Evolutionary conservation across 2,329 filamentous ascomycete genomes (phyloP), one percentile per base, ranked within the genome.

Genomic region (Rhexocercosporidium sp.): DNA sequence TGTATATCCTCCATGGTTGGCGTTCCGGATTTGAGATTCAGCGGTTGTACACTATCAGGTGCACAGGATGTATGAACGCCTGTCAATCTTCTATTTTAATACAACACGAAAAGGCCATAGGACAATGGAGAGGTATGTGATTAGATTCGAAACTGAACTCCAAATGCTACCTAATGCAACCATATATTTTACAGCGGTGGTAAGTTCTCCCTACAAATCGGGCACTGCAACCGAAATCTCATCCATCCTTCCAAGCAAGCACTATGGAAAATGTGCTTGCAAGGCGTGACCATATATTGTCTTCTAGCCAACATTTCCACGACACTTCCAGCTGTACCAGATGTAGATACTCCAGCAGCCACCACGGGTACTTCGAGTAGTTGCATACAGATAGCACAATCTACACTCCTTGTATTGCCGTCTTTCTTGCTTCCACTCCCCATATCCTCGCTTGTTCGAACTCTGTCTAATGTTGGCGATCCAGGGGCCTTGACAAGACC

Each of bases 281-380:
- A 99, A 57, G 96, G 96, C 66, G 96, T 99, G 25, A 98, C 93
- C 96, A 99, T 99, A 80, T 98, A 98, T 73, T 87, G 85, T 59
- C 94, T 87, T 68, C 95, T 84, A 37, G 92, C 92, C 72, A 98
- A 84, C 64, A 97, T 87, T 34, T 90, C 90, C 0, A 88, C 82
- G 66, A 89, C 85, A 37, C 87, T 85, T 53, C 80, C 81, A 16
- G 78, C 77, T 3, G 77, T 74, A 4, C 68, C 63, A 22, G 71
- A 65, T 20, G 69, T 64, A 0, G 77, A 78, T 11, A 86, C 83
- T 11, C 85, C 86, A 0, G 86, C 84, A 60, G 85, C 84, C 37
- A 97, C 81, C 25, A 98, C 90, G 0, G 94, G 93, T 1, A 98
- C 93, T 77, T 97, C 93, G 20, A 99, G 89, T 54, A 92, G 86